Base-by-base conservation (phyloP, 331 rosid species). In the Quercus tomentella region DNA sequence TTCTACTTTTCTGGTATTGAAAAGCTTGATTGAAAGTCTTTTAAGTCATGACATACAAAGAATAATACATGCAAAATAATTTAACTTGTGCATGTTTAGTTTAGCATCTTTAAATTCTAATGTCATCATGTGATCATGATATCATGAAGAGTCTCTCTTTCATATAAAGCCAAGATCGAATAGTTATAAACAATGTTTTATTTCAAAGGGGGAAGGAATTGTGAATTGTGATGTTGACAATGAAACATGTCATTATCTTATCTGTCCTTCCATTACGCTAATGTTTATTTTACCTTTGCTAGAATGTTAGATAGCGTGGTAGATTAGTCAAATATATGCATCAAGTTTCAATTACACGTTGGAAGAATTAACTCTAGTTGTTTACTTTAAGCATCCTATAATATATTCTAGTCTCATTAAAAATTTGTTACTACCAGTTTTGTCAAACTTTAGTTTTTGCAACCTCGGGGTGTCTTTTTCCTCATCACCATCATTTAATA, bases 221-320 rank as follows among this genome's bases (percentile, higher is more conserved):
- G 54, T n/a, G 28, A 57, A 2, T 56, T 56, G 6, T n/a, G 63
- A 21, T 8, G 23, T n/a, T 21, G 11, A 57, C 4, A n/a, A 57
- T n/a, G 6, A 21, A 58, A 9, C 2, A 22, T 58, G 28, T 58
- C 65, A 58, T 22, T 58, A 10, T 22, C 65, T 22, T n/a, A 77
- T 55, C 75, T 33, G 56, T 33, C 81, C 56, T 77, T 77, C 81
- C 66, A 14, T 16, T n/a, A 28, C 74, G 35, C 23, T 77, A 28
- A 10, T 41, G 10, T 41, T 1, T 28, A 73, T 45, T 71, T 4
- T 14, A 61, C 62, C 61, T 63, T 66, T 66, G 37, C 12, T 43
- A 23, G 79, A 76, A 76, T 8, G 79, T 76, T 62, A 45, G 79
- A 26, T 76, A 6, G 54, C 54, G 54, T 49, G 54, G 54, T 49